A percentile compares a stretch with the other conserved stretches of the same genome.
Conservation (phyloP, 768 basidiomycete genomes). For the Podaxis sp. region DNA sequence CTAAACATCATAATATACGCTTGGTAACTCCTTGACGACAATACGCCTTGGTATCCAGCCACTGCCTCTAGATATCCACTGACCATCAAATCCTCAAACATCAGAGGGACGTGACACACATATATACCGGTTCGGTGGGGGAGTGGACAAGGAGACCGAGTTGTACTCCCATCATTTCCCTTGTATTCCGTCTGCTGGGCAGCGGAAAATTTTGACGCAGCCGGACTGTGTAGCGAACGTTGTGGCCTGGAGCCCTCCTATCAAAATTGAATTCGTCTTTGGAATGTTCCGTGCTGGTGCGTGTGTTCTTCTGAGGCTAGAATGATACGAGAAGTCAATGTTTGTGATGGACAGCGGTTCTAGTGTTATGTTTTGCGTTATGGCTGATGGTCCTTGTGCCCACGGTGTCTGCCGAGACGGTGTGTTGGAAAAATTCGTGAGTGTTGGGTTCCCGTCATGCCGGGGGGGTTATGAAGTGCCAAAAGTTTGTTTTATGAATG, state of each 20-base stretch:
- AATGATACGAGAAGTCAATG: too few relatives aligned
- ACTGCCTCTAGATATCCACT: background rate
- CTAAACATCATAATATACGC: too few relatives aligned
- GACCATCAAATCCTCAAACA: background rate
- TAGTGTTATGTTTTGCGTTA: background rate
- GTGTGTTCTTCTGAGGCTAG: background rate
- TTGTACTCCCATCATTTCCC: background rate
- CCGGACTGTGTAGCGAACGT: background rate
- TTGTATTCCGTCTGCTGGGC: constrained; percentile 25
- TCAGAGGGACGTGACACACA: background rate
- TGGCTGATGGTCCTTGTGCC: constrained; percentile 1
- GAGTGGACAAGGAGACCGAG: background rate
- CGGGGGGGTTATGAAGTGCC: background rate
- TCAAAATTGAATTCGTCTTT: background rate
- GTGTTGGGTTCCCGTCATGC: background rate
- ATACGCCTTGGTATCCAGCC: background rate
- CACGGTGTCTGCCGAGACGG: background rate
- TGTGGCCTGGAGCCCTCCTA: background rate
- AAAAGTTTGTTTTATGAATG: background rate
- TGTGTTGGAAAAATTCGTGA: background rate
- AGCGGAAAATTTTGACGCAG: constrained; percentile 16
- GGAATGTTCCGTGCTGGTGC: background rate
- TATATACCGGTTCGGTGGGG: background rate
- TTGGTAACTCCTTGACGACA: background rate
- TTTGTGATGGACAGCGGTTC: background rate